Percentiles rank a stretch among this genome's conserved stretches.
Conservation (phyloP, 164 flowering plant genomes). For the Kalanchoe fedtschenkoi region DNA sequence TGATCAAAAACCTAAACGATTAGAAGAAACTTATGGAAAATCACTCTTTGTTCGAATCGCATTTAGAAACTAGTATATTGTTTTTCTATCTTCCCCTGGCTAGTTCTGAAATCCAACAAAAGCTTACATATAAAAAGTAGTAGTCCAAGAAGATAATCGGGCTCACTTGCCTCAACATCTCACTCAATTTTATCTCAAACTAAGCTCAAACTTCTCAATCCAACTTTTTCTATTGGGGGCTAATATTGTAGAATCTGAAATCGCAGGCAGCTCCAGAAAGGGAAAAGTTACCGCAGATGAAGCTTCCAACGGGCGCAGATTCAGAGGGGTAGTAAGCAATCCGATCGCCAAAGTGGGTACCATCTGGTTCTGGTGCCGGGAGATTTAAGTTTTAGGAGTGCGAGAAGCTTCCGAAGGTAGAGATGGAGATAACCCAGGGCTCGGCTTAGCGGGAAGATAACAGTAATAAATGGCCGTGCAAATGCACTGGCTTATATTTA, state of each 20-base stretch:
- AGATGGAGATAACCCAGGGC: too few relatives aligned
- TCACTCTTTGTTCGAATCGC: neutral
- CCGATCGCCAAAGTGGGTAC: neutral
- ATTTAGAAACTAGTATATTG: too few relatives aligned
- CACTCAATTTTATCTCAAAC: too few relatives aligned
- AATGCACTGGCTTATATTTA: too few relatives aligned
- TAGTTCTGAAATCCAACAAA: too few relatives aligned
- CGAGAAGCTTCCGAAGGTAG: slow-evolving; percentile 1
- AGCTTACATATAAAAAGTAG: too few relatives aligned
- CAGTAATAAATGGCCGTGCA: too few relatives aligned
- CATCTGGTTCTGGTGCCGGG: neutral
- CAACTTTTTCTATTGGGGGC: too few relatives aligned
- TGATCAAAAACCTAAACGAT: neutral
- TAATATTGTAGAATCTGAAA: neutral
- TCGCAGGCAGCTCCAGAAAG: neutral
- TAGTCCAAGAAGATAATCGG: too few relatives aligned
- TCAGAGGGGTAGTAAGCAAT: slow-evolving; percentile 5
- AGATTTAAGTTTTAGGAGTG: neutral
- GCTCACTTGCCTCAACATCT: too few relatives aligned
- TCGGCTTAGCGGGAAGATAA: slow-evolving; percentile 10
- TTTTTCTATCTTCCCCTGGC: too few relatives aligned
- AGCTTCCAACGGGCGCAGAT: neutral
- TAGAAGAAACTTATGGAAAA: neutral
- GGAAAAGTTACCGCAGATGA: neutral
- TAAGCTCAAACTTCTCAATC: neutral